A percentile compares a stretch with the other conserved stretches of the same genome.
Conservation (phyloP, 192 early-diverging fungal genomes). For the Globomyces pollinis-pini region DNA sequence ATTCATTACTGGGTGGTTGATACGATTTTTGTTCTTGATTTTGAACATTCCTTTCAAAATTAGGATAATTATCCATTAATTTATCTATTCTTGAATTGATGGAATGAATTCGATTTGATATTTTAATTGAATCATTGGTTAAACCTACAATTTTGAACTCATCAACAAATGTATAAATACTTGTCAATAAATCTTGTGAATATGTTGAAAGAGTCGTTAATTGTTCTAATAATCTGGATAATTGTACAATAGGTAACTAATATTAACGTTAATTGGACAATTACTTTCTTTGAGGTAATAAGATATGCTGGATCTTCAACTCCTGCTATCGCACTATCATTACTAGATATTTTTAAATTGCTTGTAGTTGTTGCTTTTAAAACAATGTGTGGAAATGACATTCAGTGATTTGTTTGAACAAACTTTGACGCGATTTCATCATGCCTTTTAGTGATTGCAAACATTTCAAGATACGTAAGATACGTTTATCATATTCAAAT, state of each 20-base stretch:
- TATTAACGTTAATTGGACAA: neutral
- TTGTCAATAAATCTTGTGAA: constrained; percentile 9
- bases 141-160: neutral
- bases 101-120: neutral
- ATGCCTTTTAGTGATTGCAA: no score
- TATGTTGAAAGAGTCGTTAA: constrained; percentile 14
- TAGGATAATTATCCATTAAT: constrained; percentile 6
- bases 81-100: neutral
- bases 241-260: constrained; percentile 28
- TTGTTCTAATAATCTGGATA: constrained; percentile 25
- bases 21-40: constrained; percentile 8
- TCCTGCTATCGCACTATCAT: neutral
- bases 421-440: constrained; percentile 3
- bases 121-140: constrained; percentile 2
- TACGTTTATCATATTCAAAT: neutral
- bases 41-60: constrained; percentile 13
- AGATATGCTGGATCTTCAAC: constrained; percentile 1
- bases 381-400: neutral
- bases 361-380: neutral
- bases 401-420: no score
- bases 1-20: constrained; percentile 13
- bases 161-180: no score
- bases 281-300: constrained; percentile 1
- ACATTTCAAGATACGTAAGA: no score
- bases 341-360: neutral